phyloP scores from a whole-genome alignment of 2,329 filamentous ascomycete species.

The Dothistroma pini region DNA sequence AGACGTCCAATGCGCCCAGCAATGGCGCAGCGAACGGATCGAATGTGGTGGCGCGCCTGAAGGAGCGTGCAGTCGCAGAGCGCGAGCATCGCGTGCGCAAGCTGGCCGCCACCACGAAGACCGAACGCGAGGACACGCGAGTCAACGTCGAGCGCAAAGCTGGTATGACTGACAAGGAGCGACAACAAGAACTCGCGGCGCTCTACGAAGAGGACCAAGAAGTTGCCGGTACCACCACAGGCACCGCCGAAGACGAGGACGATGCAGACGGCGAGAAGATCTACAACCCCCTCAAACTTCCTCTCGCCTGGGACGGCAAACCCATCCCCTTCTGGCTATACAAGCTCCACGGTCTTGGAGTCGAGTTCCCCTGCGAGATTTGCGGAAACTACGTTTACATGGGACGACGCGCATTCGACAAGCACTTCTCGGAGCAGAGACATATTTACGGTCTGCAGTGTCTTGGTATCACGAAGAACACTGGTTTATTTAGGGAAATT shows the following conservation, averaged over 20 bases:
- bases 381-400: constrained; percentile 99
- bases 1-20: constrained; percentile 17
- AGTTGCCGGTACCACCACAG: constrained; percentile 42
- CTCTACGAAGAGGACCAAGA: constrained; percentile 65
- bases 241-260: constrained; percentile 57
- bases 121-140: constrained; percentile 81
- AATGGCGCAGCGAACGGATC: constrained; percentile 19
- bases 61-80: constrained; percentile 86
- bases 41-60: constrained; percentile 51
- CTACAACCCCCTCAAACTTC: constrained; percentile 95
- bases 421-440: constrained; percentile 92
- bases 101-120: constrained; percentile 76
- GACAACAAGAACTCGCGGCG: constrained; percentile 88
- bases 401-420: constrained; percentile 92
- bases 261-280: constrained; percentile 72
- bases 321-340: constrained; percentile 99
- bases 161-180: constrained; percentile 95
- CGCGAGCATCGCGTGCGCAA: constrained; percentile 80
- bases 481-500: constrained; percentile 82
- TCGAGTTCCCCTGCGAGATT: constrained; percentile 93
- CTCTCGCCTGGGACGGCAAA: constrained; percentile 96
- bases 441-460: constrained; percentile 94
- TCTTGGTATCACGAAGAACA: constrained; percentile 86
- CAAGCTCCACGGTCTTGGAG: constrained; percentile 89
- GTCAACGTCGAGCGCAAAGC: constrained; percentile 95